Base-by-base conservation (phyloP, 371 early-diverging fungal genomes). In the Mucor circinelloides region DNA sequence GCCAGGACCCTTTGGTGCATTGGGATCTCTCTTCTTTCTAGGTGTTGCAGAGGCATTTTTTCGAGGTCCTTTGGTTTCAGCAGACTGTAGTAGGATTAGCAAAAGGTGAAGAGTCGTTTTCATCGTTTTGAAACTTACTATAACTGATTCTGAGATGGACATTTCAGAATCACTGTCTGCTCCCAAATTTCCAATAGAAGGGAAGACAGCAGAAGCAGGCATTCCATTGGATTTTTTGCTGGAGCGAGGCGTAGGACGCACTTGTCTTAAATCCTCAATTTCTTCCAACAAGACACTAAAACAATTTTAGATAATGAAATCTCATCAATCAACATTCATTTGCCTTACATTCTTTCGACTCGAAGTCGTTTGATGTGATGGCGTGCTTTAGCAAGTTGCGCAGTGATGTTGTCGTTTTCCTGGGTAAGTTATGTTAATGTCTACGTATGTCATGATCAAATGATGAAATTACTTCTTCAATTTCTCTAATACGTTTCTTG, bases 401-500 rank as follows among this genome's bases (percentile, higher is more conserved):
- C 13, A 38, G 28, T 42, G 6, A 72, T 65, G 30, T 61, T 65
- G 8, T 72, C 68, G 36, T 72, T 72, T 58, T 72, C 72, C 72
- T 72, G 50, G 17, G 9, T 34, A 13, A 19, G 13, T 19, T 30
- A 2, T 50, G 17, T 17, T 17, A 17, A 6, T n/a, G 42, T 42
- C n/a, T 17, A 4, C 15, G 17, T n/a, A n/a, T 58, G 13, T 9
- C 27, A 27, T 28, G 4, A 9, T n/a, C n/a, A 21, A 31, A 28
- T 55, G 28, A 15, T 19, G 58, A 6, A 21, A 63, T 71, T 78
- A 89, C 87, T 62, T 86, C 79, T 79, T 87, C 87, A 67, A 87
- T 86, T 62, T 87, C 85, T 67, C 86, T 73, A 65, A 89, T 85
- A 62, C 85, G 78, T 58, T 81, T 82, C 67, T 87, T 87, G 23